These are phyloP conservation scores for Rhodotorula kratochvilovae DNA, from an alignment of 768 basidiomycete genomes.

Conservation along the genomic window DNA sequence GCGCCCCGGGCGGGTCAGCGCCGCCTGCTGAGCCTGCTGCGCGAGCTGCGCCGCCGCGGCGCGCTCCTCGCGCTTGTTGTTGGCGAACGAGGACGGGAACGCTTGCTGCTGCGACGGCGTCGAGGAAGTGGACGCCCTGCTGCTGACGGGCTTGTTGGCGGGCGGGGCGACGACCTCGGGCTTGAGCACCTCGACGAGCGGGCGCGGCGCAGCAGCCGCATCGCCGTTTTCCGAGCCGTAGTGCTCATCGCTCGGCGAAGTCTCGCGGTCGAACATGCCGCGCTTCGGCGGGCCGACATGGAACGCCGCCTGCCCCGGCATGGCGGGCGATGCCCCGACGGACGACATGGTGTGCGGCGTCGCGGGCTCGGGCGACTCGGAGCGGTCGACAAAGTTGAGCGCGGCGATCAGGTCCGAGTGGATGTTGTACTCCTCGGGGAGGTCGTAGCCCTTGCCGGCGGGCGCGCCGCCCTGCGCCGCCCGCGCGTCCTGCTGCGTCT, in stretches of 20 bases:
- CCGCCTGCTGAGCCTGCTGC: slow-evolving; percentile 67
- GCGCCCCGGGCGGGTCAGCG: slow-evolving; percentile 51
- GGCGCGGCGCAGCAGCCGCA: background rate
- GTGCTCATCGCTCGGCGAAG: slow-evolving; percentile 15
- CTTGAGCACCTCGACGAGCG: slow-evolving; percentile 12
- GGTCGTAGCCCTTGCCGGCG: background rate
- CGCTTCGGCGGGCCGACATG: slow-evolving; percentile 26
- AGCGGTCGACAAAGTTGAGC: slow-evolving; percentile 30
- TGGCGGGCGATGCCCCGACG: slow-evolving; percentile 14
- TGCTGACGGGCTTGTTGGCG: background rate
- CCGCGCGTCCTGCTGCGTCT: background rate
- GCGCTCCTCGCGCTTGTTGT: slow-evolving; percentile 73
- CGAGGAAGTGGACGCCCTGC: background rate
- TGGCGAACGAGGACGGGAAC: slow-evolving; percentile 82
- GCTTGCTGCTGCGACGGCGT: slow-evolving; percentile 41
- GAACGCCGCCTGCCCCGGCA: slow-evolving; percentile 2
- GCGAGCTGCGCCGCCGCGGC: slow-evolving; percentile 75
- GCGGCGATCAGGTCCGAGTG: slow-evolving; percentile 37
- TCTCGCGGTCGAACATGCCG: background rate
- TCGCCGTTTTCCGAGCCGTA: slow-evolving; percentile 5
- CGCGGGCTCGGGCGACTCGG: slow-evolving; percentile 3
- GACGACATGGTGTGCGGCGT: slow-evolving; percentile 21
- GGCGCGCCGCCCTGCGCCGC: background rate
- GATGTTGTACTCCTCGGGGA: slow-evolving; percentile 19
- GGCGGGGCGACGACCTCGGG: background rate